Percentiles rank a stretch among this genome's conserved stretches.
phyloP scores from a whole-genome alignment of 768 basidiomycete species.

The Lactifluus hygrophoroides region DNA sequence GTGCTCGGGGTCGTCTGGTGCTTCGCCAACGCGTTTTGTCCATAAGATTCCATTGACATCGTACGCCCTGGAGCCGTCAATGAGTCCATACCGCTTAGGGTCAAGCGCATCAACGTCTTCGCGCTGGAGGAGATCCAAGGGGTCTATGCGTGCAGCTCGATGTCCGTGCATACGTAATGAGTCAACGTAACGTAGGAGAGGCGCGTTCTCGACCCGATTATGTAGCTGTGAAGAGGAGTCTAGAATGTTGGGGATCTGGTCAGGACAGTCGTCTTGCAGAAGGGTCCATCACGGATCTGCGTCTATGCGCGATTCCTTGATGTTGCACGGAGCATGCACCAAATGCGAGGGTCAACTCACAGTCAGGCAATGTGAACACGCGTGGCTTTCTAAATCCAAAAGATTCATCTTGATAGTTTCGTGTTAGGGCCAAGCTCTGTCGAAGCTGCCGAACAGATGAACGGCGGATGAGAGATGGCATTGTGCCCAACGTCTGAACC shows the following conservation, averaged over 20 bases:
- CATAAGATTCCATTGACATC: constrained; percentile 78
- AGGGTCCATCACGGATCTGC: not conserved
- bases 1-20: constrained; percentile 29
- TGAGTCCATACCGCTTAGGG: constrained; percentile 68
- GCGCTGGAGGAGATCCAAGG: constrained; percentile 77
- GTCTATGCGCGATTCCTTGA: not conserved
- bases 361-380: constrained; percentile 60
- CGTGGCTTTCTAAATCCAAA: constrained; percentile 66
- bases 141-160: constrained; percentile 79
- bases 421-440: not conserved
- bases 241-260: not conserved
- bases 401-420: constrained; percentile 66
- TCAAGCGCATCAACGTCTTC: constrained; percentile 73
- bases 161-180: constrained; percentile 81
- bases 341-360: constrained; percentile 32
- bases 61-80: constrained; percentile 43
- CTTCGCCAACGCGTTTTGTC: constrained; percentile 41
- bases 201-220: constrained; percentile 64
- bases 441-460: not conserved
- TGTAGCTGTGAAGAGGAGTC: constrained; percentile 38
- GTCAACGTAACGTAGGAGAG: constrained; percentile 82
- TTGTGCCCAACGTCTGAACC: not conserved
- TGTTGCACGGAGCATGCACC: not conserved
- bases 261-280: not conserved
- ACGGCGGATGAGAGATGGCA: not conserved